phyloP scores from a whole-genome alignment of 2,329 filamentous ascomycete genomes.

The Coniosporium tulheliwenetii region DNA sequence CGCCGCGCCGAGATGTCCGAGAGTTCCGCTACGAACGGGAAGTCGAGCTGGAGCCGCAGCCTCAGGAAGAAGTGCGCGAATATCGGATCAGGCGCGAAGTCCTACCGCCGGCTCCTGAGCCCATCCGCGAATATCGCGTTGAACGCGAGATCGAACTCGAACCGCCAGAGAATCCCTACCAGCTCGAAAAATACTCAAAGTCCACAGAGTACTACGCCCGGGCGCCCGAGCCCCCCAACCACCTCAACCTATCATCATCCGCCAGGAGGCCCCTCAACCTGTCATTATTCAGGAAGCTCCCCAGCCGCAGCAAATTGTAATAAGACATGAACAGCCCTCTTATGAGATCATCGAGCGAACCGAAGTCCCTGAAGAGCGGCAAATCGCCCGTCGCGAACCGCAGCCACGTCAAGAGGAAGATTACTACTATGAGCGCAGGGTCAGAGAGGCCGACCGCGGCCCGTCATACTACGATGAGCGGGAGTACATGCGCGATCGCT shows the following conservation, averaged over 20 bases:
- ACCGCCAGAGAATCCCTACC: constrained; percentile 27
- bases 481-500: constrained; percentile 28
- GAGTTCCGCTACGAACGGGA: constrained; percentile 20
- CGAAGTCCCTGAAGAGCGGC: constrained; percentile 33
- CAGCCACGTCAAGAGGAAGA: constrained; percentile 36
- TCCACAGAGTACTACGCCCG: constrained; percentile 36
- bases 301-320: constrained; percentile 32
- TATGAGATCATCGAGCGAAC: constrained; percentile 45
- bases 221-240: constrained; percentile 24
- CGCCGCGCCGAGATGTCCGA: constrained; percentile 11
- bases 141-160: constrained; percentile 34
- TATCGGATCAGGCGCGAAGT: constrained; percentile 4
- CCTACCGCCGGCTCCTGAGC: constrained; percentile 25
- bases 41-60: constrained; percentile 16
- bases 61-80: not conserved
- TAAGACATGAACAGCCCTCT: constrained; percentile 36
- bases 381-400: constrained; percentile 24
- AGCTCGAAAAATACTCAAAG: constrained; percentile 35
- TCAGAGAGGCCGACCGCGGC: constrained; percentile 37
- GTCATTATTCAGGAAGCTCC: constrained; percentile 38
- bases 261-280: constrained; percentile 28
- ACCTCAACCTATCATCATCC: constrained; percentile 33
- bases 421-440: constrained; percentile 44
- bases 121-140: constrained; percentile 35
- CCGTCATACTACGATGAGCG: constrained; percentile 23